These are phyloP conservation scores for Lecanicillium sp. DNA, from an alignment of 2,329 filamentous ascomycete genomes.

Conservation along the genomic window DNA sequence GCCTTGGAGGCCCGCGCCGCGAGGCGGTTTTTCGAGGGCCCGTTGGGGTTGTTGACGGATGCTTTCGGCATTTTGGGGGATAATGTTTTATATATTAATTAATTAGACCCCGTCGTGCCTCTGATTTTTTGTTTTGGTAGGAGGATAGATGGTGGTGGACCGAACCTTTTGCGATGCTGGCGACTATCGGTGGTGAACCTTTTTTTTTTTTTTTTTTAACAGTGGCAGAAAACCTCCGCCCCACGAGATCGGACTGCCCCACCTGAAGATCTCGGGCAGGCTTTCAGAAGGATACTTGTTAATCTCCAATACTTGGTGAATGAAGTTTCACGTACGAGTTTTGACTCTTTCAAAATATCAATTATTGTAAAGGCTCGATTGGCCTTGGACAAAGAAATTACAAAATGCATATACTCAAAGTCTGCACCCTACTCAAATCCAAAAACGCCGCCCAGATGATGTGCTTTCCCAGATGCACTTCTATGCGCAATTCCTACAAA, in stretches of 20 bases:
- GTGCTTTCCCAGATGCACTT: no score
- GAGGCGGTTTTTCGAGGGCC: constrained; percentile 43
- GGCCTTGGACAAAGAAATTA: no score
- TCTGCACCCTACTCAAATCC: no score
- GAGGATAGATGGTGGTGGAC: not conserved
- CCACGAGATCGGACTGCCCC: constrained; percentile 1
- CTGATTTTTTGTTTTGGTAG: not conserved
- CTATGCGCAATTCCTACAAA: no score
- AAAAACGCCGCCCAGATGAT: no score
- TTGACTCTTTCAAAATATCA: no score
- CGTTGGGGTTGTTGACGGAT: constrained; percentile 52
- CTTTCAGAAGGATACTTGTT: no score
- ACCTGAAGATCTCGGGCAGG: not conserved
- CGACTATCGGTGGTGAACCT: not conserved
- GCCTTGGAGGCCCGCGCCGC: constrained; percentile 35
- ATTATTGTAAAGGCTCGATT: no score
- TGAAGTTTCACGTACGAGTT: no score
- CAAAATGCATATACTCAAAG: no score
- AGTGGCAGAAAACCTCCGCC: constrained; percentile 1
- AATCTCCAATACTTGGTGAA: no score
- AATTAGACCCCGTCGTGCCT: not conserved
- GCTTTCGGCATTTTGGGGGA: constrained; percentile 29
- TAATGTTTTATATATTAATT: not conserved
- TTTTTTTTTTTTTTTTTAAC: constrained; percentile 1
- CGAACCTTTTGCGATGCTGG: not conserved